A percentile compares a stretch with the other conserved stretches of the same genome.
Conservation (phyloP, 2,329 filamentous ascomycete species). For the Myriosclerotinia curreyana region DNA sequence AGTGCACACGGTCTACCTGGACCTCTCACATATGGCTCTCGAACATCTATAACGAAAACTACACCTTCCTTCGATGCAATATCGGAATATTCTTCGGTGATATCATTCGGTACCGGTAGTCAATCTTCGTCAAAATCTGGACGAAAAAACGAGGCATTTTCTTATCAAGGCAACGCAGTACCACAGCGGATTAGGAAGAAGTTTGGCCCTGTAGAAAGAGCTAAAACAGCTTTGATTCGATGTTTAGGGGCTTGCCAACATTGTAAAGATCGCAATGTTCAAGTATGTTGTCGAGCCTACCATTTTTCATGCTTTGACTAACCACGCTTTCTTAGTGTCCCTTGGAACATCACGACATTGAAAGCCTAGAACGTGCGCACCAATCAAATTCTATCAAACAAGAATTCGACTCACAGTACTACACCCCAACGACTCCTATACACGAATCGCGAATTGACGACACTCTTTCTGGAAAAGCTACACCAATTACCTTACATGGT, state of each 20-base stretch:
- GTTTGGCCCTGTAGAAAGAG: conserved; percentile 29
- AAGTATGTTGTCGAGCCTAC: conserved; percentile 4
- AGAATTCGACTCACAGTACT: not conserved
- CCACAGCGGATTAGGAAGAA: conserved; percentile 29
- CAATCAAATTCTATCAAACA: conserved; percentile 14
- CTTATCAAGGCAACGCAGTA: conserved; percentile 33
- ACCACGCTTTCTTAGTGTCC: conserved; percentile 30
- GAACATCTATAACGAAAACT: conserved; percentile 27
- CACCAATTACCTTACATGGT: conserved; percentile 18
- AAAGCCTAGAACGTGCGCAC: conserved; percentile 28
- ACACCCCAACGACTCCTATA: not conserved
- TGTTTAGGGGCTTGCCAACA: conserved; percentile 32
- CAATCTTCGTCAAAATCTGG: conserved; percentile 23
- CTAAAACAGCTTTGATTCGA: conserved; percentile 36
- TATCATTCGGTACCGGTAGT: conserved; percentile 34
- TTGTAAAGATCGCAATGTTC: conserved; percentile 31
- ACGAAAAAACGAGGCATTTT: conserved; percentile 24
- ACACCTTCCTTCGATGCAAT: conserved; percentile 24
- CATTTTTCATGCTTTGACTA: conserved; percentile 23
- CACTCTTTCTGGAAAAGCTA: conserved; percentile 21
- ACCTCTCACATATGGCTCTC: conserved; percentile 28
- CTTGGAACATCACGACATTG: conserved; percentile 36
- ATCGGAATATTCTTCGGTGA: conserved; percentile 35
- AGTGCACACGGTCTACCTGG: conserved; percentile 24
- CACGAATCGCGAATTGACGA: conserved; percentile 25